These are phyloP conservation scores for Metschnikowia santaceciliae DNA, from an alignment of 805 yeast species.

Conservation along the genomic window DNA sequence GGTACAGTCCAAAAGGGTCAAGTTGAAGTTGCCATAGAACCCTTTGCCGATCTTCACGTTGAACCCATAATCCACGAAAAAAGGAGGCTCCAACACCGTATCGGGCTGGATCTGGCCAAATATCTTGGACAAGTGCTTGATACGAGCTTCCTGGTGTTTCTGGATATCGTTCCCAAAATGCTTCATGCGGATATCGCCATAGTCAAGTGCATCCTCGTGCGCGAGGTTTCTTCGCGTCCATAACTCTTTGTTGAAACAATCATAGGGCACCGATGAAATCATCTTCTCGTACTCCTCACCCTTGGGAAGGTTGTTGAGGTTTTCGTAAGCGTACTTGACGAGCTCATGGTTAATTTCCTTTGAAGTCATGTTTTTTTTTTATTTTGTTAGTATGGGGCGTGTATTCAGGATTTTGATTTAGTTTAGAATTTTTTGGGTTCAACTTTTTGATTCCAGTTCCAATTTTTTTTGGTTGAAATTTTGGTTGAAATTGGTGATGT, in stretches of 20 bases:
- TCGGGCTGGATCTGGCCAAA: constrained; percentile 47
- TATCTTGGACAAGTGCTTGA: constrained; percentile 31
- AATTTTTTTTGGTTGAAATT: too few relatives aligned
- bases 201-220: constrained; percentile 36
- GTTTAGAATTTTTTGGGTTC: too few relatives aligned
- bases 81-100: constrained; percentile 53
- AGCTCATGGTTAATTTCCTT: constrained; percentile 27
- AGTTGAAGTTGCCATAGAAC: constrained; percentile 58
- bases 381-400: too few relatives aligned
- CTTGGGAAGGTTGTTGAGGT: constrained; percentile 31
- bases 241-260: constrained; percentile 28
- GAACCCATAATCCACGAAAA: constrained; percentile 62
- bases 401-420: too few relatives aligned
- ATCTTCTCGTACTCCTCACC: constrained; percentile 49
- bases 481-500: too few relatives aligned
- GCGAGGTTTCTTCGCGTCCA: constrained; percentile 25
- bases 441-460: too few relatives aligned
- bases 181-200: constrained; percentile 28
- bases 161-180: constrained; percentile 26
- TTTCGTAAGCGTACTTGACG: constrained; percentile 31
- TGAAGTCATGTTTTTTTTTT: background rate
- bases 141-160: constrained; percentile 34
- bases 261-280: constrained; percentile 51
- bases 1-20: constrained; percentile 54
- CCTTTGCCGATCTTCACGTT: constrained; percentile 54